Evolutionary conservation across 345 rosid species (phyloP), one percentile per base, ranked within the genome.

Genomic region (Syzygium jambos): DNA sequence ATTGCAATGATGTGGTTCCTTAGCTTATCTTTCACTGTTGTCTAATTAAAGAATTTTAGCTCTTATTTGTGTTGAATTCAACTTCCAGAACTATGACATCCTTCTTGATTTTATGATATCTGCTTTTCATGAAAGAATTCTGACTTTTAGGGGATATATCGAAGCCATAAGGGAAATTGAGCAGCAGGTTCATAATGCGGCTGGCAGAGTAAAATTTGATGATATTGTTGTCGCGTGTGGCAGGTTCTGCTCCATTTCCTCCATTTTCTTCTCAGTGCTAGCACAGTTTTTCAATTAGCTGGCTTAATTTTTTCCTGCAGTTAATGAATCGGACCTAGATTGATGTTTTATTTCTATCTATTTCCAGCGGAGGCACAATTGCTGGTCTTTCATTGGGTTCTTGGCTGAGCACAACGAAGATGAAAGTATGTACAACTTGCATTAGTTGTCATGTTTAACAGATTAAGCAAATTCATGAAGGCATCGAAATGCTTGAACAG

Each of bases 221-320:
- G 99, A 96, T 88, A 94, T 97, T 89, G 95, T 95, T 56, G 98
- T 95, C 29, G 99, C 99, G 86, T 97, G 99, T 90, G 98, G 98
- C 95, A 97, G 99, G 99, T 97, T 89, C 87, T 34, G 68, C 65
- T 88, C 87, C 89, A 88, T 78, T 54, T 52, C 51, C 52, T 43
- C 15, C 55, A 29, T 53, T 85, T 65, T 85, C 9, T 73, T 85
- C 43, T 52, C 49, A 57, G 55, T 16, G 68, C 77, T 54, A 53
- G 49, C 27, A 77, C 0, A 29, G 27, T 49, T 51, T 84, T 46
- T 13, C 25, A 73, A 38, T 73, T 73, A 9, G 82, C 82, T 73
- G 82, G 49, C 49, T 73, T 73, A 46, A 73, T 13, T n/a, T 52
- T 52, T 49, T 51, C 52, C 85, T 83, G 55, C 38, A 51, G 85